Base-by-base conservation (phyloP, 768 basidiomycete genomes). In the Amanita muscaria region DNA sequence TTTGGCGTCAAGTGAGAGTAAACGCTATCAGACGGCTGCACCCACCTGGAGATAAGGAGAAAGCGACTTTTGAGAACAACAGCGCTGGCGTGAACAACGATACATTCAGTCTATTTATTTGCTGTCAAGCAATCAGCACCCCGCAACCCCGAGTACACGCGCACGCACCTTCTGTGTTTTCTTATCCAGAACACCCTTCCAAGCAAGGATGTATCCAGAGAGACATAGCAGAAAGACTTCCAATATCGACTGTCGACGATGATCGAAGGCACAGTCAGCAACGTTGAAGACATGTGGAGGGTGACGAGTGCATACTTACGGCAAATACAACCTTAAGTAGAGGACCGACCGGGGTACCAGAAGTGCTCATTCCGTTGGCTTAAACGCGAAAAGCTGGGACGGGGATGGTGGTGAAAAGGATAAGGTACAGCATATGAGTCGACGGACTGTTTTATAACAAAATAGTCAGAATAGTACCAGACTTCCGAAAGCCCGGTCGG, bases 11-110 rank as follows among this genome's bases (percentile, higher is more conserved):
- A 38, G 14, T 10, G 30, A 21, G 35, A 22, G 4, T 19, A 25
- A 6, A 6, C 6, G 29, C 14, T 31, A 1, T 21, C 4, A n/a
- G 11, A 22, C 12, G 4, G 16, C 9, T 21, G 2, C 3, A 35
- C 29, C 32, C 24, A 77, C 85, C 76, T 59, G 93, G 91, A 0
- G 84, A 78, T 32, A 92, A 62, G 59, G 85, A 88, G 66, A 93
- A 94, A 0, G 93, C 94, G 16, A 98, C 91, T 65, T 96, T 98
- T 10, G 88, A 91, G 64, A 94, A 93, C 24, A 94, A 68, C 5
- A 93, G 76, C 0, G 85, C 82, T 0, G 88, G 86, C 0, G 87
- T 89, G 65, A 97, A 96, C 24, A 97, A 76, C 0, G 85, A 85
- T 18, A 94, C 79, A 60, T 93, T 94, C 42, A 94, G 65, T 16